Evolutionary conservation across 1,284 basidiomycete species (phyloP), one percentile per base, ranked within the genome.

Genomic region (Polyporus tsugae): DNA sequence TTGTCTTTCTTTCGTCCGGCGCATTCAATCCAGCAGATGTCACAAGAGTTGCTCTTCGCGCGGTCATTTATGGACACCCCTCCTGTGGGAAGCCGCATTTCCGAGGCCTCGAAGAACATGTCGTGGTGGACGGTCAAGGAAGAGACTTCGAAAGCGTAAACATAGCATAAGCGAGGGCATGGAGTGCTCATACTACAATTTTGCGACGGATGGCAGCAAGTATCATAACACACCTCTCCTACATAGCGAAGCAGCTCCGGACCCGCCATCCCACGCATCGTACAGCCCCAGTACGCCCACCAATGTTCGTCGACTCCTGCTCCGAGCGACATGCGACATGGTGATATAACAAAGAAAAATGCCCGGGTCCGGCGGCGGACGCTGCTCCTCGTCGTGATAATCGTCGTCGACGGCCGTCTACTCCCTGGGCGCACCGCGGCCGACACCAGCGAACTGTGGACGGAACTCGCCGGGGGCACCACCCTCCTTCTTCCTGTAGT

Each of bases 401-500:
- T 62, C 65, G 64, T 61, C 70, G 65, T 55, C 29, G 60, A 33
- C 19, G 25, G 35, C 39, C 69, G 63, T 77, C 81, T 83, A 86
- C 78, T 85, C 86, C 78, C 89, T 82, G 75, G 95, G 92, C 73
- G 87, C 91, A 83, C 95, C 95, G 77, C 95, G 92, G 74, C 95
- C 95, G 78, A 96, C 93, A 82, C 89, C 95, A 78, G 91, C 90
- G 80, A 92, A 96, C 78, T 89, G 87, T 74, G 95, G 95, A 81
- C 91, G 87, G 87, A 87, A 96, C 79, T 95, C 93, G 70, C 89
- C 92, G 68, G 92, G 91, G 75, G 88, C 89, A 81, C 61, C 61
- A 60, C 90, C 90, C 78, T 94, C 91, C 84, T 95, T 95, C 84
- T 89, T 92, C 79, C 95, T 89, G 87, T 97, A 96, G 78, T 94